A percentile compares a stretch with the other conserved stretches of the same genome.
These are phyloP conservation scores for Leccinum idahoense DNA, from an alignment of 1,284 basidiomycete species.

Conservation along the genomic window DNA sequence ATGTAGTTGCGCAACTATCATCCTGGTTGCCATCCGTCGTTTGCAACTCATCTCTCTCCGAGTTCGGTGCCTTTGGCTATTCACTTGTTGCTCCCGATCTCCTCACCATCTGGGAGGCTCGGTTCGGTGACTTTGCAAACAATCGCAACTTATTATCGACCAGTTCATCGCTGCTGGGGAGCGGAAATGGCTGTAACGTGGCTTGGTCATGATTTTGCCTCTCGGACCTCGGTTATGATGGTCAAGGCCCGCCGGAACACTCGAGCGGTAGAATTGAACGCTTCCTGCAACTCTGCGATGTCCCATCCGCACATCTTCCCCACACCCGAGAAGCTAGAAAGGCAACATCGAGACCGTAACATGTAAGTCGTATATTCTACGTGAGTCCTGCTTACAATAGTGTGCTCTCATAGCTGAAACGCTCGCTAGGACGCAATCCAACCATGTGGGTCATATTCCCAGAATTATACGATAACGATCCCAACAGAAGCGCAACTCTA, in stretches of 20 bases:
- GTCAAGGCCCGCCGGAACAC: constrained; percentile 93
- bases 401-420: constrained; percentile 10
- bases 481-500: constrained; percentile 61
- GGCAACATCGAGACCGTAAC: constrained; percentile 98
- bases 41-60: constrained; percentile 97
- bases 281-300: constrained; percentile 97
- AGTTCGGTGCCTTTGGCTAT: constrained; percentile 94
- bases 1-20: too few species aligned
- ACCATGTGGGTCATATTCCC: constrained; percentile 54
- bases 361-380: constrained; percentile 99
- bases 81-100: constrained; percentile 94
- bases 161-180: constrained; percentile 99
- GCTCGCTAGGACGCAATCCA: constrained; percentile 70
- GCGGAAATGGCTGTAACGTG: constrained; percentile 97
- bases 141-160: constrained; percentile 97
- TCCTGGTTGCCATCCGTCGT: constrained; percentile 45
- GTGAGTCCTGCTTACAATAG: constrained; percentile 38
- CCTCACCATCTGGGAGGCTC: constrained; percentile 97
- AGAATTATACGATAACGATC: background rate
- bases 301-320: constrained; percentile 92
- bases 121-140: constrained; percentile 98
- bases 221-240: constrained; percentile 85
- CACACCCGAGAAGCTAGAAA: constrained; percentile 81
- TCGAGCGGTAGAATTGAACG: constrained; percentile 95
- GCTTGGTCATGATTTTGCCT: constrained; percentile 87